These are phyloP conservation scores for Paramecium biaurelia DNA, from an alignment of 73 alveolate genomes.

Conservation along the genomic window DNA sequence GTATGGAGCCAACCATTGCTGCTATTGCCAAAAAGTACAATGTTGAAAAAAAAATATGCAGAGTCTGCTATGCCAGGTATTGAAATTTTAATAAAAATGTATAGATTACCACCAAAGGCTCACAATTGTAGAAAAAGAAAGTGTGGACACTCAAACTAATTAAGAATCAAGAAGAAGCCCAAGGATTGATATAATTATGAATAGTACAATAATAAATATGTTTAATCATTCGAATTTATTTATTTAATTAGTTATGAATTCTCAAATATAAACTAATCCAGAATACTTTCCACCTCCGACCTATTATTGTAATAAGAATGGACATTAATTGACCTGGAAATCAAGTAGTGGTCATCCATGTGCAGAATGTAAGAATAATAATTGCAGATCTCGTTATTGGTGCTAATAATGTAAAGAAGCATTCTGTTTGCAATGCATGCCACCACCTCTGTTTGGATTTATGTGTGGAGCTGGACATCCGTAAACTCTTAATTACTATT, in stretches of 20 bases:
- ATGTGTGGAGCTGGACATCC: conserved; percentile 48
- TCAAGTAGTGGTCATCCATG: conserved; percentile 6
- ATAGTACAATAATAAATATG: neutral
- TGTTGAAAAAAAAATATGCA: conserved; percentile 67
- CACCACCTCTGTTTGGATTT: conserved; percentile 34
- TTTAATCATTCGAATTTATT: neutral
- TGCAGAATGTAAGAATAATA: neutral
- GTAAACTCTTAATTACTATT: neutral
- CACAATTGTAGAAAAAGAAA: conserved; percentile 98
- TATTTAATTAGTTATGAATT: neutral
- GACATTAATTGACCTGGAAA: neutral
- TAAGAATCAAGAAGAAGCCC: conserved; percentile 98
- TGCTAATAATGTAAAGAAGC: conserved; percentile 1
- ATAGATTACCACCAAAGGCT: conserved; percentile 94
- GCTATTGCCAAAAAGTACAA: conserved; percentile 68
- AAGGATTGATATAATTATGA: conserved; percentile 66
- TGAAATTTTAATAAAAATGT: neutral
- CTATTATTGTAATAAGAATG: neutral
- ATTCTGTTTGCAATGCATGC: conserved; percentile 29
- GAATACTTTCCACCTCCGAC: conserved; percentile 23
- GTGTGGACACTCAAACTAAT: conserved; percentile 96
- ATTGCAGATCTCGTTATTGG: conserved; percentile 42
- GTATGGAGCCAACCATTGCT: conserved; percentile 71
- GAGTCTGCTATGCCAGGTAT: conserved; percentile 70
- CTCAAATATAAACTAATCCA: neutral